These are phyloP conservation scores for Aspergillus sp. DNA, from an alignment of 2,329 filamentous ascomycete species.

Conservation along the genomic window DNA sequence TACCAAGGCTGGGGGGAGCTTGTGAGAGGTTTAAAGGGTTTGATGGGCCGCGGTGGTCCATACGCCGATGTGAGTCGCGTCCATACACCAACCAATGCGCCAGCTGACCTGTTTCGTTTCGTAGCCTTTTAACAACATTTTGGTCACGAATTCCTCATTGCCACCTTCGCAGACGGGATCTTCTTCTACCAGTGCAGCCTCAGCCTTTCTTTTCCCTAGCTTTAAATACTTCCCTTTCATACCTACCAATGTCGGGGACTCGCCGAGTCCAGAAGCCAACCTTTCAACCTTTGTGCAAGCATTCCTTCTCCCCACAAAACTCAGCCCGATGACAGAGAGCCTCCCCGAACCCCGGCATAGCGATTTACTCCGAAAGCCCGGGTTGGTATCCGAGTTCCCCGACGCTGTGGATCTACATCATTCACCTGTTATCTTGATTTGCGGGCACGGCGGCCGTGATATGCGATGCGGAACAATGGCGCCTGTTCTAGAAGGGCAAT, in stretches of 20 bases:
- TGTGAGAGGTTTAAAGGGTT: constrained; percentile 66
- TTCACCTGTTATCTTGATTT: constrained; percentile 68
- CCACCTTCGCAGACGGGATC: constrained; percentile 49
- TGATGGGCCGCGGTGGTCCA: constrained; percentile 65
- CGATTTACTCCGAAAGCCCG: constrained; percentile 49
- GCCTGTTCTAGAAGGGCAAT: constrained; percentile 69
- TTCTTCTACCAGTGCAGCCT: constrained; percentile 37
- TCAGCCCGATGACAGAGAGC: constrained; percentile 34
- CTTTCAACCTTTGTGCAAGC: constrained; percentile 47
- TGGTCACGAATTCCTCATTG: constrained; percentile 76
- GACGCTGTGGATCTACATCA: constrained; percentile 65
- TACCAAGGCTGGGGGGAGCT: constrained; percentile 46
- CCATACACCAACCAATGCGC: background rate
- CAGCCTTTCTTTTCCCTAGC: constrained; percentile 75
- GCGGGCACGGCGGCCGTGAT: constrained; percentile 82
- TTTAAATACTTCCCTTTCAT: constrained; percentile 79
- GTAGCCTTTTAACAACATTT: constrained; percentile 80
- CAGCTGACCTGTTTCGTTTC: constrained; percentile 8
- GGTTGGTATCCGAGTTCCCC: constrained; percentile 51
- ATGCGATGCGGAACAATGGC: constrained; percentile 78
- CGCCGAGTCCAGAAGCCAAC: constrained; percentile 15
- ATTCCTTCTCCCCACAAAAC: constrained; percentile 39
- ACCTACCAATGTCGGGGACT: constrained; percentile 59
- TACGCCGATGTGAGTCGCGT: constrained; percentile 58
- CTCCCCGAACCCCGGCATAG: constrained; percentile 29